A percentile compares a stretch with the other conserved stretches of the same genome.
These are phyloP conservation scores for Gymnopilus junonius DNA, from an alignment of 768 basidiomycete genomes.

Conservation along the genomic window DNA sequence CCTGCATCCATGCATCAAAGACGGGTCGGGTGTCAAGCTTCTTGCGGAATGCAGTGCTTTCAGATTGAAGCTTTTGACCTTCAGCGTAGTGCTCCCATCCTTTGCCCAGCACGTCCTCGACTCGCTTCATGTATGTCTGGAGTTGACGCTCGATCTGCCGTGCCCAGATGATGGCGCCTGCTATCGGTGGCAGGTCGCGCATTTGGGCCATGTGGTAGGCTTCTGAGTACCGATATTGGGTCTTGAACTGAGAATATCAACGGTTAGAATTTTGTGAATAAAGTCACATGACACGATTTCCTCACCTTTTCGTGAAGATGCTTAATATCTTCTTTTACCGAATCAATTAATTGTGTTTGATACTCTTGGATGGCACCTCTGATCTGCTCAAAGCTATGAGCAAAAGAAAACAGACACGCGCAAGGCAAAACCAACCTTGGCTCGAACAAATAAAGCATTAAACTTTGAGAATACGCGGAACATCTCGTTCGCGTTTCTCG, in stretches of 20 bases:
- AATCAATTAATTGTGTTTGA: conserved; percentile 97
- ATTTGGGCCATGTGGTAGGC: conserved; percentile 99
- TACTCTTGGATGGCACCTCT: conserved; percentile 99
- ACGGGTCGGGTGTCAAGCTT: conserved; percentile 95
- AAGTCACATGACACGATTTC: background rate
- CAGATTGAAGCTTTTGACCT: conserved; percentile 94
- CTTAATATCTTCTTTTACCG: conserved; percentile 98
- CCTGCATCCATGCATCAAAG: conserved; percentile 95
- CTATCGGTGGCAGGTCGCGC: conserved; percentile 97
- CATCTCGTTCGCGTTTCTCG: conserved; percentile 99
- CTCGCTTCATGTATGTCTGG: conserved; percentile 96
- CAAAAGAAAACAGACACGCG: background rate
- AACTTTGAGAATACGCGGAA: conserved; percentile 99
- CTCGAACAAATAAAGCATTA: conserved; percentile 94
- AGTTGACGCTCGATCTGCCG: conserved; percentile 98
- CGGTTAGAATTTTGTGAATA: background rate
- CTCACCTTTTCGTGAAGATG: conserved; percentile 87
- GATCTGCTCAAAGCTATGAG: conserved; percentile 55
- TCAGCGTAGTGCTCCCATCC: conserved; percentile 99
- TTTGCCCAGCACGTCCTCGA: conserved; percentile 97
- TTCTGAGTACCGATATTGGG: conserved; percentile 93
- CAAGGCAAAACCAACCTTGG: conserved; percentile 66
- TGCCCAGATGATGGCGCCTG: conserved; percentile 98
- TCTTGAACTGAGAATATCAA: conserved; percentile 72
- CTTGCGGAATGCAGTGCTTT: conserved; percentile 89